Percentiles rank a stretch among this genome's conserved stretches.
Conservation (phyloP, 2,329 filamentous ascomycete genomes). For the Tolypocladium capitatum region DNA sequence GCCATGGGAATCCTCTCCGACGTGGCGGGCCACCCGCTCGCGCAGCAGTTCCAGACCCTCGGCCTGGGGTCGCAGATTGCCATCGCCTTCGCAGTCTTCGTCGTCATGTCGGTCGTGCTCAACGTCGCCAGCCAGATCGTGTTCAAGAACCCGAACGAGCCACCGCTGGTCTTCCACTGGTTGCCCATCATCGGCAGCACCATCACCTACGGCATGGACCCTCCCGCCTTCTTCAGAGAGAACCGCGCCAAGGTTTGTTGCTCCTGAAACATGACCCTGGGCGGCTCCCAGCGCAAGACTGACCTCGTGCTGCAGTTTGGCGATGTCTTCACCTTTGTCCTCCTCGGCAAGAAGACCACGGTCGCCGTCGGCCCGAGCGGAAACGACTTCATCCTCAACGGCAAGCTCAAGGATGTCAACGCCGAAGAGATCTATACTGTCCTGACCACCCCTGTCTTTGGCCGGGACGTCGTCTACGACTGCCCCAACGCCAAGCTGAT, state of each 20-base stretch:
- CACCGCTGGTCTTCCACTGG: constrained; percentile 70
- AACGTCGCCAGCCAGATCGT: constrained; percentile 74
- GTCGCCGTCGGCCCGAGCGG: constrained; percentile 70
- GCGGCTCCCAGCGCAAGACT: neutral
- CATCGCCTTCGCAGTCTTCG: constrained; percentile 26
- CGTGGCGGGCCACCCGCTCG: constrained; percentile 32
- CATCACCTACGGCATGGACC: constrained; percentile 88
- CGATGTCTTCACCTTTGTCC: constrained; percentile 78
- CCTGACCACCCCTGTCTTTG: constrained; percentile 61
- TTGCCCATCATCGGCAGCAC: constrained; percentile 81
- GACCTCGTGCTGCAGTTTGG: constrained; percentile 51
- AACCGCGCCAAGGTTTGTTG: constrained; percentile 57
- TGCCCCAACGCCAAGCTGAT: constrained; percentile 85
- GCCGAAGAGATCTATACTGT: constrained; percentile 84
- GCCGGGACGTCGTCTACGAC: constrained; percentile 78
- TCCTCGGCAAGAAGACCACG: constrained; percentile 81
- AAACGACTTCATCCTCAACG: constrained; percentile 86
- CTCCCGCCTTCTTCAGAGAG: constrained; percentile 71
- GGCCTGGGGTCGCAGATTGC: constrained; percentile 33
- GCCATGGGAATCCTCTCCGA: constrained; percentile 45
- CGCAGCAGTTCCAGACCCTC: constrained; percentile 35
- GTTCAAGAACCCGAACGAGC: constrained; percentile 70
- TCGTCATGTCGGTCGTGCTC: constrained; percentile 49
- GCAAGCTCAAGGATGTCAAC: constrained; percentile 78
- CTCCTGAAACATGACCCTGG: neutral